A percentile compares a stretch with the other conserved stretches of the same genome.
These are phyloP conservation scores for Botrytis tulipae DNA, from an alignment of 2,329 filamentous ascomycete genomes.

Conservation along the genomic window DNA sequence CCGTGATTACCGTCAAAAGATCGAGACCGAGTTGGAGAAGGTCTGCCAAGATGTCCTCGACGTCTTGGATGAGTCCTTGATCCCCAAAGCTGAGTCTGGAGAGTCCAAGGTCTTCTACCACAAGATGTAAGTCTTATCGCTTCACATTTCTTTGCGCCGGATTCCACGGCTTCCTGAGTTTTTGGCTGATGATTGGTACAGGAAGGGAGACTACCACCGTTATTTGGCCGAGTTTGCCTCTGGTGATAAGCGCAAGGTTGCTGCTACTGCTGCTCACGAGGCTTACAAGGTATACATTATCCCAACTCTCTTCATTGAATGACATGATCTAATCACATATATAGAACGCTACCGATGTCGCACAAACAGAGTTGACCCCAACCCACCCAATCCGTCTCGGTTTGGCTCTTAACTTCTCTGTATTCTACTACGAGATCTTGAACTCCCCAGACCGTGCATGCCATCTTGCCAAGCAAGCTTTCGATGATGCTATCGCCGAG, in stretches of 20 bases:
- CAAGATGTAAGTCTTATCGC: constrained; percentile 79
- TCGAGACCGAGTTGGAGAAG: constrained; percentile 94
- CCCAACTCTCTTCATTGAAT: constrained; percentile 22
- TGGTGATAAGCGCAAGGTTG: constrained; percentile 87
- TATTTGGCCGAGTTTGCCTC: constrained; percentile 92
- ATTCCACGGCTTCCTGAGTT: constrained; percentile 25
- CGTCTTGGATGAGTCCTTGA: constrained; percentile 88
- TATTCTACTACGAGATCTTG: constrained; percentile 99
- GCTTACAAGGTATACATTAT: constrained; percentile 80
- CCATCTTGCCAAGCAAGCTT: constrained; percentile 98
- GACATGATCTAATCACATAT: constrained; percentile 18
- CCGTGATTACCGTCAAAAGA: constrained; percentile 97
- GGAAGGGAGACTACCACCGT: constrained; percentile 97
- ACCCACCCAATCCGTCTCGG: constrained; percentile 98
- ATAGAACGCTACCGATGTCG: constrained; percentile 94
- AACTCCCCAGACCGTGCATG: constrained; percentile 97
- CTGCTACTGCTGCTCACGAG: constrained; percentile 84
- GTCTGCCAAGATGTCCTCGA: constrained; percentile 98
- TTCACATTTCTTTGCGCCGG: constrained; percentile 16
- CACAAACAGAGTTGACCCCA: constrained; percentile 93
- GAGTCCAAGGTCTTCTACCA: constrained; percentile 99
- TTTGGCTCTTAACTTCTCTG: constrained; percentile 97
- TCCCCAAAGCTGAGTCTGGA: constrained; percentile 92
- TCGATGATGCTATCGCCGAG: constrained; percentile 96
- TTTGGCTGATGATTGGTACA: constrained; percentile 41